Evolutionary conservation across 352 stramenopile genomes (phyloP).

Genomic region (Pythium angustatum): DNA sequence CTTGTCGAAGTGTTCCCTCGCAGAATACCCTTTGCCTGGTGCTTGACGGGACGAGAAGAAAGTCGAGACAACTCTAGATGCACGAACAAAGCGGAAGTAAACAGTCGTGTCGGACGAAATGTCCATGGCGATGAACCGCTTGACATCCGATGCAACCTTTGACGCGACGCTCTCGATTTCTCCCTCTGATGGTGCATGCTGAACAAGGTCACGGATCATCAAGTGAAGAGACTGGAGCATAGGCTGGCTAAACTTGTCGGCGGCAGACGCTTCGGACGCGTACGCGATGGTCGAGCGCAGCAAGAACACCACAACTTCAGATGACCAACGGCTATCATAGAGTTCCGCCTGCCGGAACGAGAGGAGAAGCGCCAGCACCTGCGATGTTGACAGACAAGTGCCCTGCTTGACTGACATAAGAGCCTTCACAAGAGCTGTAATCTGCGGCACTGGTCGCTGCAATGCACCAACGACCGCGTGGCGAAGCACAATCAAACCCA

Average conservation of each 20-base stretch:
- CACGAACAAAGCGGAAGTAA: slow-evolving; percentile 18
- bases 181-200: neutral
- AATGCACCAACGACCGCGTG: neutral
- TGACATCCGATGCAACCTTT: slow-evolving; percentile 4
- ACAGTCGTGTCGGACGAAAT: neutral
- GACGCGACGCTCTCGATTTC: neutral
- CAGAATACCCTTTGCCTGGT: slow-evolving; percentile 1
- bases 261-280: neutral
- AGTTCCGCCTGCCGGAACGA: neutral
- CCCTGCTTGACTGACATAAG: neutral
- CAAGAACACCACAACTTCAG: neutral
- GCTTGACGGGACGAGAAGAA: neutral
- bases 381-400: neutral
- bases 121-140: slow-evolving; percentile 1
- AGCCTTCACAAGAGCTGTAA: neutral
- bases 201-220: slow-evolving; percentile 12
- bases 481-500: slow-evolving; percentile 15
- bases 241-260: neutral
- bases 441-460: neutral
- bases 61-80: slow-evolving; percentile 7
- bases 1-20: slow-evolving; percentile 16
- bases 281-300: slow-evolving; percentile 6
- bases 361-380: slow-evolving; percentile 15
- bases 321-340: neutral
- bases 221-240: neutral